phyloP scores from a whole-genome alignment of 768 basidiomycete genomes.

The Gymnopilus junonius region DNA sequence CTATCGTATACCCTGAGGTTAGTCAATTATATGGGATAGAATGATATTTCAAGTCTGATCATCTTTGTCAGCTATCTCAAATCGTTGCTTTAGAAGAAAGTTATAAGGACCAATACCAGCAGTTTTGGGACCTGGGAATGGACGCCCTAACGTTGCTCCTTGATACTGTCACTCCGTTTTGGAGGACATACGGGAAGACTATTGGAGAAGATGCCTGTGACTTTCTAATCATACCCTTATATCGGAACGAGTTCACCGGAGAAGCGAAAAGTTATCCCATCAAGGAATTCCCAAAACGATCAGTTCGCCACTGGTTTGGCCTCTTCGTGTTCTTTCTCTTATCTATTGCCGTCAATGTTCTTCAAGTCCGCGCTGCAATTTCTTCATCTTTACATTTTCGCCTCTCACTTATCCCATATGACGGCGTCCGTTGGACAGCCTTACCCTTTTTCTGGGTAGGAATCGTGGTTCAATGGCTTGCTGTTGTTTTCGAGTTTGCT shows the following conservation, averaged over 20 bases:
- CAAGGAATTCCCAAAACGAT: conserved; percentile 59
- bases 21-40: conserved; percentile 15
- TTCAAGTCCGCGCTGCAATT: conserved; percentile 64
- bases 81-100: conserved; percentile 77
- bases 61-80: conserved; percentile 57
- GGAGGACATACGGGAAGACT: conserved; percentile 82
- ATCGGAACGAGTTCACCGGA: conserved; percentile 84
- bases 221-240: conserved; percentile 81
- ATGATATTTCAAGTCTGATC: not conserved
- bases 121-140: conserved; percentile 82
- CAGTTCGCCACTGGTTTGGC: conserved; percentile 70
- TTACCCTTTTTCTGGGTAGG: conserved; percentile 68
- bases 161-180: conserved; percentile 78
- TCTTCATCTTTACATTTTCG: conserved; percentile 57
- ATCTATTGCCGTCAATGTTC: conserved; percentile 50
- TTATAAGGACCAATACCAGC: conserved; percentile 80
- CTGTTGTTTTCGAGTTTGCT: conserved; percentile 60
- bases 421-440: conserved; percentile 64
- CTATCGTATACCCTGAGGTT: conserved; percentile 82
- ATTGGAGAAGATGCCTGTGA: conserved; percentile 81
- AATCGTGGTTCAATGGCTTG: conserved; percentile 70
- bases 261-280: conserved; percentile 72
- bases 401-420: conserved; percentile 60
- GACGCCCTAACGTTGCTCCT: conserved; percentile 76
- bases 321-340: conserved; percentile 55